Percentiles rank a stretch among this genome's conserved stretches.
Evolutionary conservation across 345 rosid species (phyloP).

Genomic region (Luvunga scandens): DNA sequence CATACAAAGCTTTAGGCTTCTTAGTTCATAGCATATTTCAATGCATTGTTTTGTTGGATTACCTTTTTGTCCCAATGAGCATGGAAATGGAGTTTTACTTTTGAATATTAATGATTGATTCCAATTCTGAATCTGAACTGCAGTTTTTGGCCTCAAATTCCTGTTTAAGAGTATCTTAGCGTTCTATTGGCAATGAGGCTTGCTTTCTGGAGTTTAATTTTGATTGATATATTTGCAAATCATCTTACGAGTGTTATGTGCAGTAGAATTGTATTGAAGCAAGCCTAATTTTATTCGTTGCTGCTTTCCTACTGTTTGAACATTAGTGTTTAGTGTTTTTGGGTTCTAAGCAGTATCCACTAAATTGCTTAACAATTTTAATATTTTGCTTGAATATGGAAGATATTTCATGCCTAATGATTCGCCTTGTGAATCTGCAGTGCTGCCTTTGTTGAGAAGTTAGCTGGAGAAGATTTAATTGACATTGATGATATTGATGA

Average conservation of each 20-base stretch:
- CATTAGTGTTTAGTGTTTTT: conserved; percentile 23
- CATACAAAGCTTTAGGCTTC: too few species aligned
- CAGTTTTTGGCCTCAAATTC: not conserved
- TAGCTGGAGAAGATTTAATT: conserved; percentile 11
- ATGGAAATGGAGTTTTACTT: too few species aligned
- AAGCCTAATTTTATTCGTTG: not conserved
- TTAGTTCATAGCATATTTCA: too few species aligned
- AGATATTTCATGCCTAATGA: conserved; percentile 33
- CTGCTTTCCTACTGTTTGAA: not conserved
- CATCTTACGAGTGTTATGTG: not conserved
- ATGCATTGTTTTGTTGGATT: not conserved
- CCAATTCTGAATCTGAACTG: not conserved
- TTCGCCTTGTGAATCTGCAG: conserved; percentile 23
- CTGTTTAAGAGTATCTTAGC: too few species aligned
- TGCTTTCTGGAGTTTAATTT: too few species aligned
- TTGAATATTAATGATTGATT: too few species aligned
- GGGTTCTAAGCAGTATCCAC: too few species aligned
- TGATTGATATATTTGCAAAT: not conserved
- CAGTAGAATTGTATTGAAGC: not conserved
- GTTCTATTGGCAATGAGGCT: too few species aligned
- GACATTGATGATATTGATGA: conserved; percentile 32
- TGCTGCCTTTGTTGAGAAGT: conserved; percentile 28
- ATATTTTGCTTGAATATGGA: conserved; percentile 17
- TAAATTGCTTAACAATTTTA: not conserved
- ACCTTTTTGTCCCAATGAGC: not conserved